phyloP scores from a whole-genome alignment of 2,329 filamentous ascomycete species.

The Dryadomyces quercus-mongolicae region DNA sequence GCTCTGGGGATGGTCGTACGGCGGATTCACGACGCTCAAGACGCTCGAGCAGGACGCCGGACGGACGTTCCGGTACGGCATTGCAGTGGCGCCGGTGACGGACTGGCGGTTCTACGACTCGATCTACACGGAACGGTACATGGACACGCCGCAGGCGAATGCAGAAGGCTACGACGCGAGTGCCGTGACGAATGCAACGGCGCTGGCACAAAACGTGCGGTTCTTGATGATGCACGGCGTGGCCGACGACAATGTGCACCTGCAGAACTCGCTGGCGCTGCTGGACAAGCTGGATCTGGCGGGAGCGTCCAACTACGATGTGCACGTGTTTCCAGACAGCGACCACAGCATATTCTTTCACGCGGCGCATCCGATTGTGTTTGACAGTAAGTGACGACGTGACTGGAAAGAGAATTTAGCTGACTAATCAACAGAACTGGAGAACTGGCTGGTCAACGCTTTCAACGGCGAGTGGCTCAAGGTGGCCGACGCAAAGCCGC shows the following conservation, averaged over 20 bases:
- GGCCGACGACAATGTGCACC: conserved; percentile 95
- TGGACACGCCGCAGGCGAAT: conserved; percentile 88
- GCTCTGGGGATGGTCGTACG: conserved; percentile 98
- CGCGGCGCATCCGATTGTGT: conserved; percentile 82
- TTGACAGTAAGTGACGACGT: conserved; percentile 66
- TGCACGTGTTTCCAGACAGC: conserved; percentile 92
- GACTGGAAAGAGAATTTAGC: neutral
- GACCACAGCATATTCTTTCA: conserved; percentile 95
- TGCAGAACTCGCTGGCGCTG: conserved; percentile 83
- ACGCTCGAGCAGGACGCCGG: conserved; percentile 86
- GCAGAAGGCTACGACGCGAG: conserved; percentile 61
- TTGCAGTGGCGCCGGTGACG: conserved; percentile 97
- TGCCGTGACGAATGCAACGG: conserved; percentile 60
- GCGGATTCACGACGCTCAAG: conserved; percentile 90
- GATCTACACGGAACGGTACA: conserved; percentile 92
- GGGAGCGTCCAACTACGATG: conserved; percentile 83
- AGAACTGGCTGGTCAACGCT: conserved; percentile 88
- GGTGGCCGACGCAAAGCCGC: conserved; percentile 36
- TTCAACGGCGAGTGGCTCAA: conserved; percentile 94
- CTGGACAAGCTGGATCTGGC: conserved; percentile 76
- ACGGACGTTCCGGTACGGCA: conserved; percentile 85
- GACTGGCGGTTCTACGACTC: conserved; percentile 95
- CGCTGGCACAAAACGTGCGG: conserved; percentile 63
- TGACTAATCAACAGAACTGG: conserved; percentile 47
- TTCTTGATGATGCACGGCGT: conserved; percentile 94